Percentiles rank a stretch among this genome's conserved stretches.
Evolutionary conservation across 768 basidiomycete genomes (phyloP).

Genomic region (Rhizopogon rudus): DNA sequence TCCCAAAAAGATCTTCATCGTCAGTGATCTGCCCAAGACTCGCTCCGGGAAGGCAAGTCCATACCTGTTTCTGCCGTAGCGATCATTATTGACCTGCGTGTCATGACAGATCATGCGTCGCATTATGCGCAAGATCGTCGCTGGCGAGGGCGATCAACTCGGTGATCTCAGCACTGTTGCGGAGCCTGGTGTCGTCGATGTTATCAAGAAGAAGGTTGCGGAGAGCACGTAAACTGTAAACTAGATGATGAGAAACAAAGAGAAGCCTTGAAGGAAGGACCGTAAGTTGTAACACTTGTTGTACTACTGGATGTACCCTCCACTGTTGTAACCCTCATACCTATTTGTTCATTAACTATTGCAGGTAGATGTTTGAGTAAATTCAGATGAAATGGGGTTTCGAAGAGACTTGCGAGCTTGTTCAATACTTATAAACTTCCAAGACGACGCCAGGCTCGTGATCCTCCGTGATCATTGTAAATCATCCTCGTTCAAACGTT

Average conservation of each 20-base stretch:
- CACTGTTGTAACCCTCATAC: neutral
- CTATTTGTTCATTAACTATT: neutral
- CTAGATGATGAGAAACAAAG: conserved; percentile 2
- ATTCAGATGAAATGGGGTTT: no score
- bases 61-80: neutral
- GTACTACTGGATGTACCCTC: neutral
- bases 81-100: neutral
- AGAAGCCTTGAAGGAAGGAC: neutral
- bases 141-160: conserved; percentile 90
- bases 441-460: no score
- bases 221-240: conserved; percentile 24
- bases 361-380: neutral
- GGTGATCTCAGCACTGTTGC: conserved; percentile 93
- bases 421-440: no score
- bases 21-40: conserved; percentile 88
- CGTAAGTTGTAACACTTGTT: neutral
- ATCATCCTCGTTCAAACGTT: no score
- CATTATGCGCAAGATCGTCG: conserved; percentile 94
- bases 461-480: no score
- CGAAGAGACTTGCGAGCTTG: no score
- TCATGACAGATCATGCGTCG: conserved; percentile 78
- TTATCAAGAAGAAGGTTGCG: conserved; percentile 77
- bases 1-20: conserved; percentile 87
- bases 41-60: conserved; percentile 77
- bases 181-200: conserved; percentile 81